Evolutionary conservation across 371 early-diverging fungal genomes (phyloP), one percentile per base, ranked within the genome.

Genomic region (Mortierella sp.): DNA sequence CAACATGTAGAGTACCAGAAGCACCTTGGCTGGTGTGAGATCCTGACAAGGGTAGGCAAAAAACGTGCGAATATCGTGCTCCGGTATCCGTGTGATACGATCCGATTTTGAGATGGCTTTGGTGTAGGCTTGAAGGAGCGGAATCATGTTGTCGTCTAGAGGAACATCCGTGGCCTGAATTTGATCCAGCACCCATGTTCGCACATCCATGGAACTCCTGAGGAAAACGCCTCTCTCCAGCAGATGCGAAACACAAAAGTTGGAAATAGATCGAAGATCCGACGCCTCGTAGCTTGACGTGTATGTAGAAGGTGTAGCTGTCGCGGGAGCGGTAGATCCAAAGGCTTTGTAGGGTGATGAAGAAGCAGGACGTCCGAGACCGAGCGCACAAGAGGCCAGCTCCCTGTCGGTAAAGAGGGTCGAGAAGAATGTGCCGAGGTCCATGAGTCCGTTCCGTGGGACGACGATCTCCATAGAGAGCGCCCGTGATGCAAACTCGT

Each of bases 1-100:
- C n/a, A 83, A 76, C 84, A 83, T 83, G 50, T 83, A 83, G 10
- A 83, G 50, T 10, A 72, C 76, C 43, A 83, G 69, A 2, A 83
- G 66, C 8, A 75, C 84, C 70, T 83, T 83, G 37, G 84, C 70
- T 0, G 84, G 84, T 5, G 84, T 83, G 6, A 72, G 68, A n/a
- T 79, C 79, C 14, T 83, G 76, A 9, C 45, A 70, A 2, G 82
- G 82, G 31, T 74, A 45, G 5, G 50, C 71, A 47, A 82, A 82
- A 34, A 70, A 64, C 0, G 74, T 68, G 4, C 79, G 79, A 5
- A 83, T 79, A 8, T 75, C 76, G 9, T 50, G 50, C 19, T 78
- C 75, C 4, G 84, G 84, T 76, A 83, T 83, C 74, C 84, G 68
- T 10, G 79, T 70, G 16, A 83, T 76, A 16, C 66, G 48, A 1